phyloP scores from a whole-genome alignment of 2,329 filamentous ascomycete genomes.

The Beauveria australis region DNA sequence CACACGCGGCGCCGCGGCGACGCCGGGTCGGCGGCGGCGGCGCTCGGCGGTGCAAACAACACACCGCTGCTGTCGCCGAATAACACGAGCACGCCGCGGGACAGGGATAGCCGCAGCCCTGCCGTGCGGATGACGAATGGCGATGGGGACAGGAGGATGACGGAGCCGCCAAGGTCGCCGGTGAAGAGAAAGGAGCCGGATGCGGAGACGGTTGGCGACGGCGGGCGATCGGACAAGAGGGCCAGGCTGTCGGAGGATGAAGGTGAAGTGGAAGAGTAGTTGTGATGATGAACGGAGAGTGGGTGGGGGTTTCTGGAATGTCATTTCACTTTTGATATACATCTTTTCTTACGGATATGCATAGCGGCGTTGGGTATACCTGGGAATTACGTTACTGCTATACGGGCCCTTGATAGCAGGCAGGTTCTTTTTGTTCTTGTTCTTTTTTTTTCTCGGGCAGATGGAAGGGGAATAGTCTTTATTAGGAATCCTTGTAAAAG shows the following conservation, averaged over 20 bases:
- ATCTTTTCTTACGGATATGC: conserved; percentile 1
- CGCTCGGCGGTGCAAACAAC: conserved; percentile 6
- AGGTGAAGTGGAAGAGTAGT: conserved; percentile 35
- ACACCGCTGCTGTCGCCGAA: conserved; percentile 39
- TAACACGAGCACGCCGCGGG: conserved; percentile 36
- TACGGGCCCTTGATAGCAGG: not conserved
- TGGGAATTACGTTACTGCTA: not conserved
- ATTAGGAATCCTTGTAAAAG: no score
- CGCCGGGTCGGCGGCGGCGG: conserved; percentile 25
- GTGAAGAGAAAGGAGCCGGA: conserved; percentile 36
- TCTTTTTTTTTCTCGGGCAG: not conserved
- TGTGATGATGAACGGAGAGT: no score
- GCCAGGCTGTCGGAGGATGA: conserved; percentile 39
- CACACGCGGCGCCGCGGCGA: conserved; percentile 45
- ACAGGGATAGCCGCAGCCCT: conserved; percentile 43
- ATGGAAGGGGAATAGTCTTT: no score
- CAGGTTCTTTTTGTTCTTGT: not conserved
- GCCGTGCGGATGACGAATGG: conserved; percentile 30
- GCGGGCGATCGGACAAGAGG: conserved; percentile 34
- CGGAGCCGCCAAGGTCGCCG: conserved; percentile 20
- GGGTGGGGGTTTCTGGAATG: not conserved
- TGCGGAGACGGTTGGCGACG: conserved; percentile 22
- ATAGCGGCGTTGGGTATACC: conserved; percentile 11
- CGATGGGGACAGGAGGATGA: conserved; percentile 22
- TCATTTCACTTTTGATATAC: not conserved